Evolutionary conservation across 2,329 filamentous ascomycete species (phyloP).

Genomic region (Pleurostoma richardsiae): DNA sequence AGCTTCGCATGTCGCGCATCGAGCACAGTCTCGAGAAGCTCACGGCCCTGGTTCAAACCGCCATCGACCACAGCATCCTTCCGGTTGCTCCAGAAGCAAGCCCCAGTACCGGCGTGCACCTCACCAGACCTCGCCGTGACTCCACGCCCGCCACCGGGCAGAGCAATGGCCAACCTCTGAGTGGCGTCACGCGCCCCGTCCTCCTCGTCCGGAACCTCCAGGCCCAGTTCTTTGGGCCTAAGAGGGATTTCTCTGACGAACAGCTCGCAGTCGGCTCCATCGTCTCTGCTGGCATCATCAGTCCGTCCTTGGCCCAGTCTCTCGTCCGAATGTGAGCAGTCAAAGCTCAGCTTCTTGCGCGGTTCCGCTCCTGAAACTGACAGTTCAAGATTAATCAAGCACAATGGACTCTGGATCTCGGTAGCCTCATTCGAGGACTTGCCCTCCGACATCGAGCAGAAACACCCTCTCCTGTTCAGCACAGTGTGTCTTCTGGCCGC

Average conservation of each 20-base stretch:
- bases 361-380: background rate
- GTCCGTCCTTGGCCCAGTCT: background rate
- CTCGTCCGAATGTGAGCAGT: background rate
- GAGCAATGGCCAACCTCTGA: too few species aligned
- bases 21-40: background rate
- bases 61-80: background rate
- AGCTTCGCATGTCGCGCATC: background rate
- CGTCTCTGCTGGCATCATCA: background rate
- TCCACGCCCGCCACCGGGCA: background rate
- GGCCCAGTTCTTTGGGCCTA: background rate
- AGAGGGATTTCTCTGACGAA: background rate
- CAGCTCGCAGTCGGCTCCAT: background rate
- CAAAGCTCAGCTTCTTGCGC: too few species aligned
- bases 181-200: background rate
- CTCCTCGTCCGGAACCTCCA: background rate
- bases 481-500: background rate
- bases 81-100: background rate
- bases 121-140: background rate
- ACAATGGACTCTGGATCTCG: background rate
- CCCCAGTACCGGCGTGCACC: background rate
- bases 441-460: background rate
- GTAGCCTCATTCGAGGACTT: background rate
- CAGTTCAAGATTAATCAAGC: background rate
- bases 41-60: background rate
- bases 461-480: background rate